Evolutionary conservation across 345 rosid genomes (phyloP).

Genomic region (Rhodomyrtus tomentosa): DNA sequence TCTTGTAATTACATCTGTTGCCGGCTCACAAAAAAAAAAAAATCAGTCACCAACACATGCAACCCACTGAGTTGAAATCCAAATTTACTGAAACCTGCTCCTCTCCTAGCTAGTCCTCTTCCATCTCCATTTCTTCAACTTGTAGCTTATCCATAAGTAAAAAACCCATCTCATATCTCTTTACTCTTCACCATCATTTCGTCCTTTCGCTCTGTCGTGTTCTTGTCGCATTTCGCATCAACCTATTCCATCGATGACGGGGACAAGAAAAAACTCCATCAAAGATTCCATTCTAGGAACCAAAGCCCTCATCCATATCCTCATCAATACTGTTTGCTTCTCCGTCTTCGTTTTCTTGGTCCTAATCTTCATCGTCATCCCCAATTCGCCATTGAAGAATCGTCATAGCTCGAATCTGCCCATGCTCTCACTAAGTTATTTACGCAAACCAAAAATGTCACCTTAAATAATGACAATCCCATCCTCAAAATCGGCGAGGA

Average conservation of each 20-base stretch:
- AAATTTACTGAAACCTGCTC: too few species aligned
- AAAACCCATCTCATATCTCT: neutral
- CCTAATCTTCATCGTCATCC: too few species aligned
- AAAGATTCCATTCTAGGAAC: neutral
- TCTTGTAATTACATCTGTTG: too few species aligned
- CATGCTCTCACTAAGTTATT: too few species aligned
- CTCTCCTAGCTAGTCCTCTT: neutral
- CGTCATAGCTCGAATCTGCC: rapidly evolving
- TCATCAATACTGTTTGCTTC: neutral
- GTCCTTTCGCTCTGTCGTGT: neutral
- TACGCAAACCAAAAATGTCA: too few species aligned
- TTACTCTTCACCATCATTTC: too few species aligned
- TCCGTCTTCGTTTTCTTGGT: too few species aligned
- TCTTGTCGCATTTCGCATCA: neutral
- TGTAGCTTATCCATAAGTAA: neutral
- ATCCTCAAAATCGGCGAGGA: too few species aligned
- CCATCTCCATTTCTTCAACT: neutral
- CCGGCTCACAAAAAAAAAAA: too few species aligned
- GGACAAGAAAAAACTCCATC: neutral
- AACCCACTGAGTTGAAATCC: neutral
- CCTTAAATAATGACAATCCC: too few species aligned
- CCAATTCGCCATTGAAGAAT: too few species aligned
- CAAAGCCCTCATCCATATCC: neutral
- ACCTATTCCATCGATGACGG: too few species aligned
- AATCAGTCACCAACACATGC: neutral